Base-by-base conservation (phyloP, 257 asterid genomes). In the Datura wrightii region DNA sequence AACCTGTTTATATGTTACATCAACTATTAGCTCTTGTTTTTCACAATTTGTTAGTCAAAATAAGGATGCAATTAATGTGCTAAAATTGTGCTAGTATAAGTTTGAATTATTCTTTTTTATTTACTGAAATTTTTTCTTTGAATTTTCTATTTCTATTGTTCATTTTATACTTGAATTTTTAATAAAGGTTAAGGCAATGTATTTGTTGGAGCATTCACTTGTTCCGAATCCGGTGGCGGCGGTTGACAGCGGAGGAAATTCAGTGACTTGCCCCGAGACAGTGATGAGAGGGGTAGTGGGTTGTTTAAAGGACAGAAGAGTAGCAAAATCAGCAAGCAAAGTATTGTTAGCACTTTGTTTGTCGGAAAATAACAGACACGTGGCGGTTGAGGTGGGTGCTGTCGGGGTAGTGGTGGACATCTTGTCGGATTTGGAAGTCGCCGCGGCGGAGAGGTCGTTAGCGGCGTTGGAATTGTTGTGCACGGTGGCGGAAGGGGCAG, bases 401-500 rank as follows among this genome's bases (percentile, higher is more conserved):
- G 97, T 92, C 54, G 87, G 92, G 69, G 93, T 87, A 60, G 95
- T 92, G 85, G 96, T 94, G 85, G 98, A 93, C 85, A 91, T 90
- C 34, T 88, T 93, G 84, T 70, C 96, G 80, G 98, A 91, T 78
- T 89, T 94, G 80, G 97, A 93, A 80, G 85, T 84, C 2, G 89
- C 94, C 16, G 91, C 87, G 86, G 95, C 92, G 79, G 98, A 93
- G 90, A 86, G 97, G 83, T 90, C 93, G 2, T 84, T 94, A 66
- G 97, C 98, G 42, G 93, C 95, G 70, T 53, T 94, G 90, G 97
- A 94, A 59, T 88, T 94, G 10, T 53, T 94, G 48, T 94, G 98
- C 86, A 93, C 96, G 89, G 86, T 92, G 86, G 90, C 87, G 71
- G 98, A 93, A 50, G 98, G 98, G 31, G 94, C 96, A 76, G 95